phyloP scores from a whole-genome alignment of 2,329 filamentous ascomycete genomes.

The Clonostachys chloroleuca region DNA sequence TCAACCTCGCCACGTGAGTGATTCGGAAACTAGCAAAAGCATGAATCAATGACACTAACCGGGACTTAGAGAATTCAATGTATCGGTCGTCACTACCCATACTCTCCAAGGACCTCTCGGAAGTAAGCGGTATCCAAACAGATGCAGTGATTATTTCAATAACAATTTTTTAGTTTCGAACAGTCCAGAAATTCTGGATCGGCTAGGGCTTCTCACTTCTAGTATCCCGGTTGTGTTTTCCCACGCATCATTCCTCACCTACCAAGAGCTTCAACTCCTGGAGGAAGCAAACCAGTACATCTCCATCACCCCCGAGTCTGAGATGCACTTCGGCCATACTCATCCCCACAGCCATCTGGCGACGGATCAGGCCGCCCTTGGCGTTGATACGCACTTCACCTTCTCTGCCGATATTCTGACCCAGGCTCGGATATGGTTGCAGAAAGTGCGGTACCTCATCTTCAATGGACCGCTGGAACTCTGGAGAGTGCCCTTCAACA shows the following conservation, averaged over 20 bases:
- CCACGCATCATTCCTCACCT: slow-evolving; percentile 40
- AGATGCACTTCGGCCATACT: slow-evolving; percentile 53
- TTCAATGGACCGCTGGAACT: slow-evolving; percentile 22
- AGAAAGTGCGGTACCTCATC: slow-evolving; percentile 22
- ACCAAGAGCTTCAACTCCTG: slow-evolving; percentile 31
- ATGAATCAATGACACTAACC: too few species aligned
- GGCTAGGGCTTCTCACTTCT: slow-evolving; percentile 32
- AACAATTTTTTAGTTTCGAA: slow-evolving; percentile 13
- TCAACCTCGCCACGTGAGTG: slow-evolving; percentile 13
- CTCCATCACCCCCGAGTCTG: slow-evolving; percentile 54
- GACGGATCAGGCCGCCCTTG: slow-evolving; percentile 46
- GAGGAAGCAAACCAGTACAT: slow-evolving; percentile 45
- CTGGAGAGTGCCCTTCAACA: slow-evolving; percentile 37
- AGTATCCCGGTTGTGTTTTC: slow-evolving; percentile 45
- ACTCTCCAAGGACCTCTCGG: slow-evolving; percentile 31
- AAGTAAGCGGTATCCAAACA: background rate
- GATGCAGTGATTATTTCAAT: too few species aligned
- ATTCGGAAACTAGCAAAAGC: too few species aligned
- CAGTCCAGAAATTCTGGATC: slow-evolving; percentile 28
- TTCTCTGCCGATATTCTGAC: slow-evolving; percentile 41
- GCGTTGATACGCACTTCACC: slow-evolving; percentile 50
- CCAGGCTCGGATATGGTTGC: slow-evolving; percentile 50
- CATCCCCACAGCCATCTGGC: slow-evolving; percentile 35
- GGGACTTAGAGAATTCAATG: slow-evolving; percentile 23
- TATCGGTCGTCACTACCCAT: slow-evolving; percentile 41